Percentiles rank a stretch among this genome's conserved stretches.
Conservation (phyloP, 257 asterid genomes). For the Nemophila menziesii region DNA sequence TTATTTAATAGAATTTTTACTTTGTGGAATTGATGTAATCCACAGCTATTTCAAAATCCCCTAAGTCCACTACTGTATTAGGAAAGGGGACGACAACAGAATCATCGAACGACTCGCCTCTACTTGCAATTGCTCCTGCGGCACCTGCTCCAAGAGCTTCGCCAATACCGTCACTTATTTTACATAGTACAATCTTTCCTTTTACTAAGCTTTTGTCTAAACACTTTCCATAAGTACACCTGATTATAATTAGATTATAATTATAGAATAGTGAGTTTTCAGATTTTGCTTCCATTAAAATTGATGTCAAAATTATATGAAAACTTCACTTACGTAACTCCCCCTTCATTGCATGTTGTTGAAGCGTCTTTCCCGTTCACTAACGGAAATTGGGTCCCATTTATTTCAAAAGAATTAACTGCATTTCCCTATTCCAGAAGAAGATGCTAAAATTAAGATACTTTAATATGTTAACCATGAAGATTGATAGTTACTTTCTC, state of each 20-base stretch:
- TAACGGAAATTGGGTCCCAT: slow-evolving; percentile 7
- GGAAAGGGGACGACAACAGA: background rate
- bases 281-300: background rate
- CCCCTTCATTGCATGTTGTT: background rate
- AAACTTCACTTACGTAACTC: slow-evolving; percentile 4
- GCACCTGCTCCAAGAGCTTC: slow-evolving; percentile 8
- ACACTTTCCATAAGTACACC: slow-evolving; percentile 2
- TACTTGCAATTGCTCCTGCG: slow-evolving; percentile 1
- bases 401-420: slow-evolving; percentile 16
- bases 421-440: slow-evolving; percentile 17
- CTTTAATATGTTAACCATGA: too few species aligned
- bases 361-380: slow-evolving; percentile 13
- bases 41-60: too few species aligned
- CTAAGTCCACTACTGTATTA: too few species aligned
- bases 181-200: slow-evolving; percentile 17
- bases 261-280: background rate
- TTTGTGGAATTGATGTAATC: too few species aligned
- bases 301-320: too few species aligned
- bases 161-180: background rate
- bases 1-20: too few species aligned
- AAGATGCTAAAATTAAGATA: too few species aligned
- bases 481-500: too few species aligned
- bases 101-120: background rate
- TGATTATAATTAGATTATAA: background rate
- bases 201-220: slow-evolving; percentile 12